Base-by-base conservation (phyloP, 176 grass and related monocot species). In the Typha latifolia region DNA sequence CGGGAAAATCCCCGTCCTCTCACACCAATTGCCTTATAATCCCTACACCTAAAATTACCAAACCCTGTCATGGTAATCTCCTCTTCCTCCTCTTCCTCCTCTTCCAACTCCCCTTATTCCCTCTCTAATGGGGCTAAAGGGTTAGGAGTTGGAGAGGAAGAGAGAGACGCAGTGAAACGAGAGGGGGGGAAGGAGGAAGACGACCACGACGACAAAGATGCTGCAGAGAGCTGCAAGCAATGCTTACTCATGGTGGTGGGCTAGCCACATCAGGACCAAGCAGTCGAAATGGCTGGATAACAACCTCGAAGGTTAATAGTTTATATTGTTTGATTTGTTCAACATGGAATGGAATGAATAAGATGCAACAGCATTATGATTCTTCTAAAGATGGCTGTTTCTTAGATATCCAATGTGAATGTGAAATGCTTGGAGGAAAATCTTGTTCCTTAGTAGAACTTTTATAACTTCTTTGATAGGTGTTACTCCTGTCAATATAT, bases 191-290 rank as follows among this genome's bases (percentile, higher is more conserved):
- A 32, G n/a, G 69, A 18, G 26, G 63, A 62, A 37, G 56, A 27
- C 14, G 52, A 59, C 8, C 9, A 73, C 66, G 64, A 47, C 11
- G 32, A 50, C n/a, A 48, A 13, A 34, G 64, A 92, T 93, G 89
- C 80, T 93, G 76, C 89, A 93, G 71, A 86, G 89, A 64, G 89
- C 85, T 12, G 82, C 82, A 47, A 87, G 88, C 84, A 87, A 84
- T 74, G 78, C 78, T 16, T 84, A 85, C 76, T 85, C 85, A 19
- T 88, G 82, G 79, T 75, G 85, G 82, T 92, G 89, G 82, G 79
- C 79, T 32, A 92, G 79, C 23, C 81, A 82, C 63, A 72, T 82
- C 72, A 77, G 89, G 50, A 82, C 62, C 51, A 85, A 75, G 23
- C 79, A 88, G 24, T 88, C 79, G 66, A 79, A 87, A 88, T 85